phyloP scores from a whole-genome alignment of 1,284 basidiomycete genomes.

The Papiliotrema fonsecae region DNA sequence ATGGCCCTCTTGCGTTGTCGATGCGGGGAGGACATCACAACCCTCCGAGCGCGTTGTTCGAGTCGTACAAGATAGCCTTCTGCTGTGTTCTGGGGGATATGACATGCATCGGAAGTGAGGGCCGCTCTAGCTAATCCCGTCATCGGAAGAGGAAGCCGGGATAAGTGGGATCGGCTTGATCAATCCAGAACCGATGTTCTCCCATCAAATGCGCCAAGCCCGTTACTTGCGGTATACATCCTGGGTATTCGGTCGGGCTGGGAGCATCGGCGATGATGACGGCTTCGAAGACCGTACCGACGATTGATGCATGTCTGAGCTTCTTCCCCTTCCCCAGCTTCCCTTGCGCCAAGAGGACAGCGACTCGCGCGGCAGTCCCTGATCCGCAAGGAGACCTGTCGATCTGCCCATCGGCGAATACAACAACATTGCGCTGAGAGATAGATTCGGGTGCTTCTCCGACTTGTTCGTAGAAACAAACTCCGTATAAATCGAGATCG shows the following conservation, averaged over 20 bases:
- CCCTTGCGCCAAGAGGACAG: constrained; percentile 46
- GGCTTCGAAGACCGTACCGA: constrained; percentile 11
- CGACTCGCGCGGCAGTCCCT: constrained; percentile 50
- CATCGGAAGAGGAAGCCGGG: constrained; percentile 18
- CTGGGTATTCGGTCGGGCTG: constrained; percentile 7
- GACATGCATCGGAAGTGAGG: too few relatives aligned
- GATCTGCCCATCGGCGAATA: constrained; percentile 51
- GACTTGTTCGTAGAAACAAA: constrained; percentile 4
- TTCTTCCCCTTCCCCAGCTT: constrained; percentile 9
- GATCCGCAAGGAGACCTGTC: constrained; percentile 52
- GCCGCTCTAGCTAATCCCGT: not conserved
- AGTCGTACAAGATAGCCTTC: too few relatives aligned
- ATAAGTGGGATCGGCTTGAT: constrained; percentile 11
- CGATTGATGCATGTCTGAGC: constrained; percentile 11
- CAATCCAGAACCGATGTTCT: constrained; percentile 9
- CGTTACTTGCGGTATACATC: constrained; percentile 9
- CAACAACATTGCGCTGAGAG: constrained; percentile 12
- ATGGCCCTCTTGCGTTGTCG: too few relatives aligned
- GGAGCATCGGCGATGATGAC: not conserved
- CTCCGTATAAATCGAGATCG: constrained; percentile 6
- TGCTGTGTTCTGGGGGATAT: too few relatives aligned
- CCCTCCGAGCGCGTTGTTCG: too few relatives aligned
- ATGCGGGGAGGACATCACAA: too few relatives aligned
- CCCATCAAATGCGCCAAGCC: constrained; percentile 14
- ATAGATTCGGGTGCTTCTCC: not conserved